Base-by-base conservation (phyloP, 768 basidiomycete genomes). In the Erythrobasidium yunnanense region DNA sequence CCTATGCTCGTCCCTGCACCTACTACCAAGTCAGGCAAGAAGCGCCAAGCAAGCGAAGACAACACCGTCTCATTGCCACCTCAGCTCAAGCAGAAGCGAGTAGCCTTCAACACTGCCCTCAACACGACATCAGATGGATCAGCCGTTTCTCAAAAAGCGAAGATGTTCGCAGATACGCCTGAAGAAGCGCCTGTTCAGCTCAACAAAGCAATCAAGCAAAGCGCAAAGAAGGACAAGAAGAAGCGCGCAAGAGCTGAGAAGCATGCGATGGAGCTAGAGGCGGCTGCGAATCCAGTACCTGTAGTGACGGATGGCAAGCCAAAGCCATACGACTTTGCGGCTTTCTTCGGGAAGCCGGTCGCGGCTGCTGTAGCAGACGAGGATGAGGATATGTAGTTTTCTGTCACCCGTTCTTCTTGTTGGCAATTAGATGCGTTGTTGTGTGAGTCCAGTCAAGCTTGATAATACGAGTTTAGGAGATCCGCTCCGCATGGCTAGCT, bases 211-310 rank as follows among this genome's bases (percentile, higher is more conserved):
- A 66, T 63, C 49, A 63, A 66, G 68, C 66, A 68, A 46, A 33
- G 55, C 11, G 69, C 68, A 4, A 73, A 74, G 70, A 73, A 73
- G 70, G 70, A 55, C 38, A 74, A 74, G 69, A 73, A 73, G 72
- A 68, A 68, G 58, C 51, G 55, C 22, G 50, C 30, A 13, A 71
- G 72, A 55, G 51, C 17, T 30, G 66, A 50, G 2, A 56, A 52
- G 65, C 33, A 22, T 22, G 46, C 27, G 34, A 65, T 30, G 20
- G 65, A 71, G 30, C 34, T 27, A 27, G 34, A 68, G 62, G 4
- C 56, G 49, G 52, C 65, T 45, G 15, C n/a, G n/a, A n/a, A n/a
- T n/a, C n/a, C n/a, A n/a, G n/a, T n/a, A n/a, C n/a, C 60, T 69
- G 4, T n/a, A 8, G 17, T 29, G 20, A 1, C 35, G 58, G 46